Conservation (phyloP, 441 rosid genomes). For the Euphorbia celastroides region DNA sequence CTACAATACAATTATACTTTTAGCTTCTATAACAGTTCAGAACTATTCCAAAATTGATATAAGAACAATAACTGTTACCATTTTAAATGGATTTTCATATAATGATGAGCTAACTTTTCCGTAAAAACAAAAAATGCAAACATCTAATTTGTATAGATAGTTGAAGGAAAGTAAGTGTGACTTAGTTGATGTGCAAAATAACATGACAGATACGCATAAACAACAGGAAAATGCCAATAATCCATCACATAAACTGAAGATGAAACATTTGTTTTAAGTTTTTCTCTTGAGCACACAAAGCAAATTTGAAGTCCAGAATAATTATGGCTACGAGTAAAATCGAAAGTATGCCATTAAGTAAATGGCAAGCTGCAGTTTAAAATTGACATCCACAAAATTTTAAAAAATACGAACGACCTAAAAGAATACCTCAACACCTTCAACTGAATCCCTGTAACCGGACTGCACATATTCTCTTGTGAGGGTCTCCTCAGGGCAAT, state of each 20-base stretch:
- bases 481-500: constrained; percentile 91
- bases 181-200: not conserved
- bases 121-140: not conserved
- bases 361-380: constrained; percentile 1
- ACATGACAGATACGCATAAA: not conserved
- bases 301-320: not conserved
- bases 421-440: constrained; percentile 94
- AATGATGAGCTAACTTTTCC: not conserved
- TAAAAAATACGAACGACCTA: too few relatives aligned
- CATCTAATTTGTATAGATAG: not conserved
- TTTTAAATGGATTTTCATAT: not conserved
- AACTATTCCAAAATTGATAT: not conserved
- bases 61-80: not conserved
- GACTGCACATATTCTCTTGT: constrained; percentile 67
- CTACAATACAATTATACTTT: too few relatives aligned
- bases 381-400: constrained; percentile 7
- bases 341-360: not conserved
- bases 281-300: not conserved
- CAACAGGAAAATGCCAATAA: not conserved
- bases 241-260: not conserved
- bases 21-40: not conserved
- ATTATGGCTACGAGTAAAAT: not conserved
- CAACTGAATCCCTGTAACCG: constrained; percentile 95
- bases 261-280: not conserved
- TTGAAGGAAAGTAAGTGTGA: not conserved